phyloP scores from a whole-genome alignment of 441 rosid genomes.

The Eutrema salsugineum region DNA sequence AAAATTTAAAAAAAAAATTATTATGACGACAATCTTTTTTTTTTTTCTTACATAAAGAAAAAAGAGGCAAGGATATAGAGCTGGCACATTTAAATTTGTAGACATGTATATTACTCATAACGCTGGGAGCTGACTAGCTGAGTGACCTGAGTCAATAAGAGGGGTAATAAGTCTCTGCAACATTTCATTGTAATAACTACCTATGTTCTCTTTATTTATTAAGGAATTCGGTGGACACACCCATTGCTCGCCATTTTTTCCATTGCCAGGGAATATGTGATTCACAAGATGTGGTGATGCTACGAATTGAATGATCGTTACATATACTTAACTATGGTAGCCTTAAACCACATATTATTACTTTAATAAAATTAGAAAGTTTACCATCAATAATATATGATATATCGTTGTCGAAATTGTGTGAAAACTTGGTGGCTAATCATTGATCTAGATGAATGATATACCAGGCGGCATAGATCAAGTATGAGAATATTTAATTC shows the following conservation, averaged over 20 bases:
- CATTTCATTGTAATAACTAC: slow-evolving; percentile 3
- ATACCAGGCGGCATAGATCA: no score
- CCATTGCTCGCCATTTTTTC: background rate
- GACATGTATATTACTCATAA: slow-evolving; percentile 14
- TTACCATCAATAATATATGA: no score
- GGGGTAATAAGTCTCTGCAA: slow-evolving; percentile 5
- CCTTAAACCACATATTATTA: background rate
- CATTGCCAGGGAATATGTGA: background rate
- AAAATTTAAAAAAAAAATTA: no score
- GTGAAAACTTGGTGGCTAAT: no score
- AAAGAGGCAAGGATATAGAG: background rate
- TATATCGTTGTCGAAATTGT: no score
- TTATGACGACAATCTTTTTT: no score
- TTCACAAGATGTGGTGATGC: background rate
- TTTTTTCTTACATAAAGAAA: no score
- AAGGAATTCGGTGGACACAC: background rate
- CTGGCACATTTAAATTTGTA: slow-evolving; percentile 17
- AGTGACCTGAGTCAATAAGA: slow-evolving; percentile 12
- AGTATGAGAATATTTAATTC: no score
- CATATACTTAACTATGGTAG: background rate
- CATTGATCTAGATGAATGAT: no score
- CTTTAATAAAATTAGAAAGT: no score
- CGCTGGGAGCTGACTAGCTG: slow-evolving; percentile 12
- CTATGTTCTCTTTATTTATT: background rate
- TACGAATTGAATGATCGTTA: background rate